Conservation (phyloP, 140 eudicot species). For the Flaveria floridana region DNA sequence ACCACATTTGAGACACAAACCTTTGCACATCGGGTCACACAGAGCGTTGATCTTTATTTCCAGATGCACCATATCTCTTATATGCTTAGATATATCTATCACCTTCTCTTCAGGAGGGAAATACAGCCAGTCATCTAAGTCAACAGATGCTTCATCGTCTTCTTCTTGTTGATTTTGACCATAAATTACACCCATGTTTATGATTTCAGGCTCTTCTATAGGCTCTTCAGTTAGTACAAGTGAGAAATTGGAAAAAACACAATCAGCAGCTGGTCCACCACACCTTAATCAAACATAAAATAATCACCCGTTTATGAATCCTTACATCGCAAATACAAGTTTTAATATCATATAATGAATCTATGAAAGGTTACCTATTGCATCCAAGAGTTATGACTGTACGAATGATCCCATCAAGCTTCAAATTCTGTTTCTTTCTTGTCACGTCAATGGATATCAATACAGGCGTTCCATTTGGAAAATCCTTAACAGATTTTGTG, state of each 20-base stretch:
- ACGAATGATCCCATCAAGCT: constrained; percentile 88
- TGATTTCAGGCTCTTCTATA: constrained; percentile 65
- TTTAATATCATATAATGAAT: neutral
- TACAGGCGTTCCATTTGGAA: constrained; percentile 81
- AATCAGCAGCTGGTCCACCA: constrained; percentile 75
- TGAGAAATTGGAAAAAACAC: constrained; percentile 68
- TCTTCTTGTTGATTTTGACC: constrained; percentile 55
- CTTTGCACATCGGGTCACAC: constrained; percentile 76
- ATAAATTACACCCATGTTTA: constrained; percentile 61
- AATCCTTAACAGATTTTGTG: constrained; percentile 70
- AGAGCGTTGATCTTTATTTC: constrained; percentile 66
- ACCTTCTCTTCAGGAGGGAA: constrained; percentile 72
- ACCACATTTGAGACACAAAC: constrained; percentile 76
- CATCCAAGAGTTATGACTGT: constrained; percentile 78
- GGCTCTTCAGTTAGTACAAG: constrained; percentile 83
- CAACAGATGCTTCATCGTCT: constrained; percentile 52
- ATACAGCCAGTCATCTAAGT: constrained; percentile 71
- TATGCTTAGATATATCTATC: constrained; percentile 81
- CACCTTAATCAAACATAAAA: constrained; percentile 49
- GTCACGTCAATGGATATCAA: constrained; percentile 74
- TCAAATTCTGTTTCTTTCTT: constrained; percentile 63
- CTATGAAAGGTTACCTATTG: constrained; percentile 50
- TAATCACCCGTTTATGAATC: neutral
- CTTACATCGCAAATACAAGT: neutral
- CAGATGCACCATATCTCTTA: constrained; percentile 83